A percentile compares a stretch with the other conserved stretches of the same genome.
Conservation (phyloP, 805 yeast species). For the Candida montana region DNA sequence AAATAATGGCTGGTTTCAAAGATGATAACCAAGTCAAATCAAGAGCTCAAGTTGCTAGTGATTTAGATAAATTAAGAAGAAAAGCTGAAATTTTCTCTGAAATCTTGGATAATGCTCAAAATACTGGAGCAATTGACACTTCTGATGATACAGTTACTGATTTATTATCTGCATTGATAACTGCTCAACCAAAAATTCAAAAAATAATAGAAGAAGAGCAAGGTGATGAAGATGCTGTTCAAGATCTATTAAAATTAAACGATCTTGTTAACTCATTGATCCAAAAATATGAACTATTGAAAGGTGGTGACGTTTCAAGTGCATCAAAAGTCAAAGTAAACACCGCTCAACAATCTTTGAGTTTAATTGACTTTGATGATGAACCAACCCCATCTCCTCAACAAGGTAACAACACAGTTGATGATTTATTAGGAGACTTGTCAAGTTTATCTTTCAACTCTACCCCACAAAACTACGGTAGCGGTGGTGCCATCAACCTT, state of each 20-base stretch:
- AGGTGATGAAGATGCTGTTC: slow-evolving; percentile 61
- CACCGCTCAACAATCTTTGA: slow-evolving; percentile 32
- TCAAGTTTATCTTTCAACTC: slow-evolving; percentile 46
- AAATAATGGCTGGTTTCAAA: slow-evolving; percentile 96
- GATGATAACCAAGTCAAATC: slow-evolving; percentile 65
- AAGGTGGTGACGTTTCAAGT: slow-evolving; percentile 53
- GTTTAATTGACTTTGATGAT: slow-evolving; percentile 74
- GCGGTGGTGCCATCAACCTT: slow-evolving; percentile 48
- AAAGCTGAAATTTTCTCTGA: slow-evolving; percentile 85
- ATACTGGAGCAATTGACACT: slow-evolving; percentile 33
- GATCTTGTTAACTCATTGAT: slow-evolving; percentile 70
- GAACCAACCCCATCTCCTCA: slow-evolving; percentile 18
- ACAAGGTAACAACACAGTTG: slow-evolving; percentile 38
- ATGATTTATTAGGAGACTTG: slow-evolving; percentile 71
- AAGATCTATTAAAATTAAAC: slow-evolving; percentile 60
- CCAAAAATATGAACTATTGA: slow-evolving; percentile 59
- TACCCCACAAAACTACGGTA: slow-evolving; percentile 32
- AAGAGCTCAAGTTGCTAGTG: slow-evolving; percentile 74
- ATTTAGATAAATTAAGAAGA: slow-evolving; percentile 74
- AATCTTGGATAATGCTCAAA: slow-evolving; percentile 58
- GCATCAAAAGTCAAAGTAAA: slow-evolving; percentile 46
- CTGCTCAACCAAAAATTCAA: slow-evolving; percentile 81
- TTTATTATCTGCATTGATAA: slow-evolving; percentile 69
- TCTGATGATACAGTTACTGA: slow-evolving; percentile 70
- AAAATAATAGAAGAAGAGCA: slow-evolving; percentile 79